Percentiles rank a stretch among this genome's conserved stretches.
Conservation (phyloP, 176 grass and related monocot genomes). For the Dendrocalamus sinicus region DNA sequence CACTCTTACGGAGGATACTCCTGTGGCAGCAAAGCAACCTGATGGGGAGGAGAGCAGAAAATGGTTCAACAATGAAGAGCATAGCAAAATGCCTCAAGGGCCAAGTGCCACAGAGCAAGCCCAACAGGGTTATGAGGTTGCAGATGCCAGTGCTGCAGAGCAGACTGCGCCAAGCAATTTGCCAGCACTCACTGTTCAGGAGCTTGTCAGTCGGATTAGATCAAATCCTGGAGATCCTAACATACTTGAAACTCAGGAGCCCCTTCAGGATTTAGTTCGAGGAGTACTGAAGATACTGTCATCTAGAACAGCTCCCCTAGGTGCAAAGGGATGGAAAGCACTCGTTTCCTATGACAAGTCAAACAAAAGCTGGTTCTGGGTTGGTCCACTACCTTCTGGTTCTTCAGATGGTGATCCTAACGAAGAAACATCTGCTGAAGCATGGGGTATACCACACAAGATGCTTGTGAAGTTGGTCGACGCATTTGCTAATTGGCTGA, state of each 20-base stretch:
- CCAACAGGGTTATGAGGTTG: slow-evolving; percentile 48
- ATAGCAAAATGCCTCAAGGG: slow-evolving; percentile 51
- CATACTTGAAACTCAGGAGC: slow-evolving; percentile 99
- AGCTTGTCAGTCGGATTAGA: slow-evolving; percentile 77
- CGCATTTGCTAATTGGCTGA: slow-evolving; percentile 99
- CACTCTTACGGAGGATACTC: slow-evolving; percentile 52
- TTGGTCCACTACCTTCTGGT: slow-evolving; percentile 59
- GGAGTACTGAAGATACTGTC: slow-evolving; percentile 93
- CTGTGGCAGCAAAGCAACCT: slow-evolving; percentile 40
- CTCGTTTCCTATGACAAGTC: slow-evolving; percentile 84
- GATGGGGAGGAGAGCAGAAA: slow-evolving; percentile 55
- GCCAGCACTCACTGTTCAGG: slow-evolving; percentile 76
- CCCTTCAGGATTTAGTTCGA: slow-evolving; percentile 92
- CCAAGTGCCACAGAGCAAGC: slow-evolving; percentile 47
- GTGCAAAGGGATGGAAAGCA: slow-evolving; percentile 91
- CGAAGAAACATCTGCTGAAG: slow-evolving; percentile 93
- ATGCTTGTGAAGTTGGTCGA: slow-evolving; percentile 99
- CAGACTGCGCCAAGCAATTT: slow-evolving; percentile 42
- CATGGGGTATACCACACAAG: slow-evolving; percentile 98
- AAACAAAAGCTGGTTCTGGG: slow-evolving; percentile 94
- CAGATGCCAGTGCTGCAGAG: slow-evolving; percentile 50
- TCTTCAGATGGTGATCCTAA: slow-evolving; percentile 65
- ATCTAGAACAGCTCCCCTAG: slow-evolving; percentile 94
- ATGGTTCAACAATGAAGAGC: slow-evolving; percentile 52
- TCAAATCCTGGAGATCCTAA: slow-evolving; percentile 86